These are phyloP conservation scores for Cladorrhinum sp. DNA, from an alignment of 2,329 filamentous ascomycete species.

Conservation along the genomic window DNA sequence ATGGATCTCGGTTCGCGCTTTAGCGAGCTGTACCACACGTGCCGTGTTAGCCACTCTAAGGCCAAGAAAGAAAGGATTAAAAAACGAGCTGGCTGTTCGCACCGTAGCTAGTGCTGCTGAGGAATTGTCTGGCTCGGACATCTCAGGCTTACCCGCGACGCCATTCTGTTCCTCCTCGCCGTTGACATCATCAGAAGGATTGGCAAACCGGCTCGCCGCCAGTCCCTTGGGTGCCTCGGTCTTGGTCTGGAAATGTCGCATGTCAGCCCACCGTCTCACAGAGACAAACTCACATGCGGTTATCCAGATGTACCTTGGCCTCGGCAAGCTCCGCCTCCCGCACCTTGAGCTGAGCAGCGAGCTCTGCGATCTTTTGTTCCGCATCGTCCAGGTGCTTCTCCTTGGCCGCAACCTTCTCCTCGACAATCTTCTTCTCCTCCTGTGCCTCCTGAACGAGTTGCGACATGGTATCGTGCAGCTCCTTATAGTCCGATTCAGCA, in stretches of 20 bases:
- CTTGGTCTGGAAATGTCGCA: conserved; percentile 41
- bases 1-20: conserved; percentile 28
- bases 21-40: conserved; percentile 31
- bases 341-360: conserved; percentile 57
- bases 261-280: conserved; percentile 3
- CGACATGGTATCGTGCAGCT: conserved; percentile 62
- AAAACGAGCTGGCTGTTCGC: conserved; percentile 44
- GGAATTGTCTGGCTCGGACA: conserved; percentile 59
- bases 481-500: conserved; percentile 58
- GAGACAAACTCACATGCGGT: conserved; percentile 16
- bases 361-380: conserved; percentile 47
- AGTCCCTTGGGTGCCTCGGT: conserved; percentile 49
- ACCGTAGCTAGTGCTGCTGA: conserved; percentile 66
- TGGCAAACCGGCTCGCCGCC: conserved; percentile 53
- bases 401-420: conserved; percentile 38
- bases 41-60: conserved; percentile 19
- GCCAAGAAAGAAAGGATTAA: conserved; percentile 21
- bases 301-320: conserved; percentile 45
- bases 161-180: conserved; percentile 34
- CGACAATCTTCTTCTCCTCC: conserved; percentile 19
- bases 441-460: conserved; percentile 58
- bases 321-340: conserved; percentile 64
- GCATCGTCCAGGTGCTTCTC: conserved; percentile 37
- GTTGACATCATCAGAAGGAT: conserved; percentile 30
- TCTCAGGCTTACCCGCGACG: conserved; percentile 54